These are phyloP conservation scores for Periconia macrospinosa DNA, from an alignment of 2,329 filamentous ascomycete species.

Conservation along the genomic window DNA sequence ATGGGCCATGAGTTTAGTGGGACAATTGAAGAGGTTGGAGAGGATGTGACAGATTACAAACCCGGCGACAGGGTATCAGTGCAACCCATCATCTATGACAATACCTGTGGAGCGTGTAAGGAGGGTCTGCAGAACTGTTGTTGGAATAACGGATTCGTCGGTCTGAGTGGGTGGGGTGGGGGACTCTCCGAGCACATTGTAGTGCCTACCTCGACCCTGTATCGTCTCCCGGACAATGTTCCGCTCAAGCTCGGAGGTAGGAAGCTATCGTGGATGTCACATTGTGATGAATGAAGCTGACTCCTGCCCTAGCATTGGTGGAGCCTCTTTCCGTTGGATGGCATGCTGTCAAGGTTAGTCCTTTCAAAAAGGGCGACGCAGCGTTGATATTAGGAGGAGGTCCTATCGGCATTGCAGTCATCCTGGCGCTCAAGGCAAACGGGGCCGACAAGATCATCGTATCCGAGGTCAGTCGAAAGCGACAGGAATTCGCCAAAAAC, in stretches of 20 bases:
- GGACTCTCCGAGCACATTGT: conserved; percentile 57
- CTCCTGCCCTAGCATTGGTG: conserved; percentile 46
- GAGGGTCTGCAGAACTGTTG: conserved; percentile 59
- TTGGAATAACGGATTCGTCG: conserved; percentile 57
- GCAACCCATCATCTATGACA: conserved; percentile 59
- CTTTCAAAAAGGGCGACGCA: conserved; percentile 50
- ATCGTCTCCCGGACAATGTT: conserved; percentile 55
- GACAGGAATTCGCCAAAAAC: conserved; percentile 53
- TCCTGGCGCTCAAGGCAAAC: conserved; percentile 49
- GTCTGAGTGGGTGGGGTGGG: conserved; percentile 57
- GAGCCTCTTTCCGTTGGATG: conserved; percentile 60
- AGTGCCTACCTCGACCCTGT: conserved; percentile 50
- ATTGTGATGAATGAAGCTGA: neutral
- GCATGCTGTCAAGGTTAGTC: conserved; percentile 57
- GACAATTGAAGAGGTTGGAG: conserved; percentile 54
- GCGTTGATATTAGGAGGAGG: conserved; percentile 53
- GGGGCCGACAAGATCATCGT: conserved; percentile 56
- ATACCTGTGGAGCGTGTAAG: conserved; percentile 54
- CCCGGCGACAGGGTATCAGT: conserved; percentile 53
- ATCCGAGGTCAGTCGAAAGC: conserved; percentile 52
- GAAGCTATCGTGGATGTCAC: conserved; percentile 1
- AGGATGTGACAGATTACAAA: conserved; percentile 53
- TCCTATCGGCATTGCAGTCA: conserved; percentile 39
- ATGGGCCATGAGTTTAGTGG: conserved; percentile 59
- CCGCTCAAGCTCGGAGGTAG: conserved; percentile 52